Base-by-base conservation (phyloP, 352 stramenopile species). In the Hyaloperonospora brassicae region DNA sequence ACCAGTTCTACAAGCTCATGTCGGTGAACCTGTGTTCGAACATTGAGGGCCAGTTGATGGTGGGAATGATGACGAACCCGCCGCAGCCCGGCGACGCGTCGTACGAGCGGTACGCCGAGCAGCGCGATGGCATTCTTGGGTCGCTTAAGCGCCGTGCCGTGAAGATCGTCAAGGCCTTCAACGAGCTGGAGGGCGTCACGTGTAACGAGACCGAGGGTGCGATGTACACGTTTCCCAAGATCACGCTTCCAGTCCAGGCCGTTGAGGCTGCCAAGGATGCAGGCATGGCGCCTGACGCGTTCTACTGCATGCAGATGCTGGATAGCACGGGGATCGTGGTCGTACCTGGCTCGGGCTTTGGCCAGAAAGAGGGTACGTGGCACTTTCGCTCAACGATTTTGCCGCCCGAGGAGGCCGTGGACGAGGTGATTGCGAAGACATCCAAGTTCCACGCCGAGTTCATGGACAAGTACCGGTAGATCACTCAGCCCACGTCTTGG, bases 341-440 rank as follows among this genome's bases (percentile, higher is more conserved):
- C 34, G 97, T 99, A 14, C 96, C 97, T 22, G 96, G 96, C 48
- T 98, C 87, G 59, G 97, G 97, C 22, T 99, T 99, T 74, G 94
- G 88, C 23, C 96, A 99, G 75, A 73, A 93, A 58, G 78, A 90
- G 34, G 96, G 94, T 47, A 97, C 96, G 56, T 98, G 86, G 79
- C 96, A 98, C 76, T 98, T 99, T 71, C 90, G 97, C 47, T 99
- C 96, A 12, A 99, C 97, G 38, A 98, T 99, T 59, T 70, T 99
- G 57, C 96, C 96, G n/a, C 83, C 93, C 0, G 95, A 99, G 65
- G 92, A 98, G 12, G 84, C 95, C 46, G 95, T 98, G 50, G 86
- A 97, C 44, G 71, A 91, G 57, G 95, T 98, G 59, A 95, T 98
- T 41, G 79, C 96, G 62, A 87, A 88, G 47, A 98, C 98, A 27